phyloP scores from a whole-genome alignment of 2,329 filamentous ascomycete genomes.

The Plenodomus lindquistii region DNA sequence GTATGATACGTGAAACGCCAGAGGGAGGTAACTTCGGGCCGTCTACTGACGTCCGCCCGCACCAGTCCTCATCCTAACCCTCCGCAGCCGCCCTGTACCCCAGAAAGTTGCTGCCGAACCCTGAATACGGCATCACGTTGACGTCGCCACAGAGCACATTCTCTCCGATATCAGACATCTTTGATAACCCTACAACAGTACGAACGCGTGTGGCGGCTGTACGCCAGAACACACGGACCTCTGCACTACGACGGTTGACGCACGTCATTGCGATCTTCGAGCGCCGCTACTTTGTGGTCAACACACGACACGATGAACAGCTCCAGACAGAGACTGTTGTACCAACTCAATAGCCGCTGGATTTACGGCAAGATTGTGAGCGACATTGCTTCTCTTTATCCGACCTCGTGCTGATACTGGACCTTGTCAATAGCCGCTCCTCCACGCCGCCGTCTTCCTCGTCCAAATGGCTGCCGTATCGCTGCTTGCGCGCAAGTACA shows the following conservation, averaged over 20 bases:
- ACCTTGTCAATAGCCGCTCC: constrained; percentile 68
- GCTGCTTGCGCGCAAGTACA: constrained; percentile 83
- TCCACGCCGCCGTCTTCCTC: constrained; percentile 82
- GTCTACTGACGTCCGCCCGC: neutral
- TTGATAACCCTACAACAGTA: neutral
- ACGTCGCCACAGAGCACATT: neutral
- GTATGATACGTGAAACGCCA: neutral
- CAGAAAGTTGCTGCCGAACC: neutral
- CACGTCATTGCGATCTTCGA: constrained; percentile 35
- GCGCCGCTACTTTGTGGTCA: constrained; percentile 18
- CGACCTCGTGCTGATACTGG: constrained; percentile 11
- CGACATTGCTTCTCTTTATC: constrained; percentile 1
- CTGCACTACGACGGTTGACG: constrained; percentile 22
- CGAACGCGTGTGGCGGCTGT: neutral
- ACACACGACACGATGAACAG: constrained; percentile 40
- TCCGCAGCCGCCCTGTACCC: neutral
- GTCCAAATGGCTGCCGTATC: constrained; percentile 87
- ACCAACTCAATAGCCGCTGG: constrained; percentile 71
- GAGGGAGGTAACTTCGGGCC: neutral
- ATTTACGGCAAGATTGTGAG: constrained; percentile 74
- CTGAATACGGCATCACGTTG: neutral
- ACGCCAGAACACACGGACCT: constrained; percentile 17
- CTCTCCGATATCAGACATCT: neutral
- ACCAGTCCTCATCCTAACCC: neutral
- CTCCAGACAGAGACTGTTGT: constrained; percentile 62